Percentiles rank a stretch among this genome's conserved stretches.
phyloP scores from a whole-genome alignment of 2,329 filamentous ascomycete species.

The Allantophomopsis lycopodina region DNA sequence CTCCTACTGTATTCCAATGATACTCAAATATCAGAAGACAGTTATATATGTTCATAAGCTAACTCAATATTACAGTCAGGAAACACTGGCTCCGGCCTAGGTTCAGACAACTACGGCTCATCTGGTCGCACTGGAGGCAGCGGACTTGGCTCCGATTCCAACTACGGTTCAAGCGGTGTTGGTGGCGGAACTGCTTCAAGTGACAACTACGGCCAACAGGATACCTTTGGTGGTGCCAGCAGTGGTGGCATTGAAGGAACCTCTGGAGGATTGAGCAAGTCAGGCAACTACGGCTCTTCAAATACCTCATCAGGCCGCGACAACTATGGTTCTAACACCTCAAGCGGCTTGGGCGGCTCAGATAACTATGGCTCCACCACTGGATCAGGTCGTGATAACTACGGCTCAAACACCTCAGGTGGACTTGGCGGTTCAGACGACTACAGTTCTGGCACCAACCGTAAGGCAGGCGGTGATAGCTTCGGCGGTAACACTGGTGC shows the following conservation, averaged over 20 bases:
- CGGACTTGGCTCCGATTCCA: neutral
- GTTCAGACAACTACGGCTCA: slow-evolving; percentile 12
- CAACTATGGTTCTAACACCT: slow-evolving; percentile 5
- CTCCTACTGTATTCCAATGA: slow-evolving; percentile 5
- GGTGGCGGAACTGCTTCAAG: slow-evolving; percentile 2
- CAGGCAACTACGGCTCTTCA: slow-evolving; percentile 11
- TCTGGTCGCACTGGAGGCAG: slow-evolving; percentile 6
- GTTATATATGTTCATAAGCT: neutral
- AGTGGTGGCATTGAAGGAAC: slow-evolving; percentile 2
- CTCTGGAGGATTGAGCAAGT: slow-evolving; percentile 1
- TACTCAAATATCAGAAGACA: slow-evolving; percentile 13
- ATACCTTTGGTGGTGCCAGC: neutral
- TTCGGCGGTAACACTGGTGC: slow-evolving; percentile 12
- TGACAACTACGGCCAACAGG: neutral
- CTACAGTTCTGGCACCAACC: slow-evolving; percentile 6
- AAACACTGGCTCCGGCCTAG: slow-evolving; percentile 3
- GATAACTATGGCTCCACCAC: slow-evolving; percentile 14
- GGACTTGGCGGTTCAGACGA: slow-evolving; percentile 2
- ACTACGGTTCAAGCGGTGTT: slow-evolving; percentile 10
- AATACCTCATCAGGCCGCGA: slow-evolving; percentile 8
- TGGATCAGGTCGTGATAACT: slow-evolving; percentile 5
- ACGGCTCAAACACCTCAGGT: slow-evolving; percentile 2
- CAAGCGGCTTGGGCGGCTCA: slow-evolving; percentile 2
- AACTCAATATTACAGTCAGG: slow-evolving; percentile 9
- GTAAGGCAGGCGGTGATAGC: slow-evolving; percentile 10